These are phyloP conservation scores for Diaporthe citrichinensis DNA, from an alignment of 2,329 filamentous ascomycete species.

Conservation along the genomic window DNA sequence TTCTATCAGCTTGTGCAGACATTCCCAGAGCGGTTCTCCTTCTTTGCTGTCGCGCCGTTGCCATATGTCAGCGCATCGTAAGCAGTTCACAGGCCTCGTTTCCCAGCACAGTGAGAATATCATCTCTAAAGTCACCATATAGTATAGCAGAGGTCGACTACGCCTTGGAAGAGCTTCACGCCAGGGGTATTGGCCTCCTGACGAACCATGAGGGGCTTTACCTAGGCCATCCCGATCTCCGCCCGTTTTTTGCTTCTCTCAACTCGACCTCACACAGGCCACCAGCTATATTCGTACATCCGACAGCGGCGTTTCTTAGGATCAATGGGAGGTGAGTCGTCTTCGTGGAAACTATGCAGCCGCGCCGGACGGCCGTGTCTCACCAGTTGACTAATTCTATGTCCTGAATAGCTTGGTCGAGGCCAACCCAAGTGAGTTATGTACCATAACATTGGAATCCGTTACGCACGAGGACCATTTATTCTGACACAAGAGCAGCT, in stretches of 20 bases:
- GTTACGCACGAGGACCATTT: background rate
- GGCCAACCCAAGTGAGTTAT: background rate
- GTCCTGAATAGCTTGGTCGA: background rate
- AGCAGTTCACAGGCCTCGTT: background rate
- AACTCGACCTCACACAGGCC: background rate
- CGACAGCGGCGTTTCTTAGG: background rate
- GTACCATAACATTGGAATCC: background rate
- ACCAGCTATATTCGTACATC: conserved; percentile 1
- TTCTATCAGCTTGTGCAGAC: background rate
- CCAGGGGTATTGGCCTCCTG: background rate
- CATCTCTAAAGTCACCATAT: background rate
- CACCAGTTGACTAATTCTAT: too few species aligned
- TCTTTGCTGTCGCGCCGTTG: background rate
- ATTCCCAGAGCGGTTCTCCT: background rate
- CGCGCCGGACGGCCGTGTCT: too few species aligned
- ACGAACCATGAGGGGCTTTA: conserved; percentile 16
- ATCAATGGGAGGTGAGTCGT: background rate
- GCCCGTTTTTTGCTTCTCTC: background rate
- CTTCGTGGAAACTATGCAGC: too few species aligned
- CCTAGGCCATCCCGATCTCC: background rate
- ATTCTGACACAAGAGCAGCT: background rate
- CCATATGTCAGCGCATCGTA: background rate
- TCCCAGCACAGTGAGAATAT: background rate
- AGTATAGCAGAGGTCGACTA: background rate
- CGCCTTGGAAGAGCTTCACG: background rate